Evolutionary conservation across 2,329 filamentous ascomycete genomes (phyloP), one percentile per base, ranked within the genome.

Genomic region (Akanthomyces lecanii): DNA sequence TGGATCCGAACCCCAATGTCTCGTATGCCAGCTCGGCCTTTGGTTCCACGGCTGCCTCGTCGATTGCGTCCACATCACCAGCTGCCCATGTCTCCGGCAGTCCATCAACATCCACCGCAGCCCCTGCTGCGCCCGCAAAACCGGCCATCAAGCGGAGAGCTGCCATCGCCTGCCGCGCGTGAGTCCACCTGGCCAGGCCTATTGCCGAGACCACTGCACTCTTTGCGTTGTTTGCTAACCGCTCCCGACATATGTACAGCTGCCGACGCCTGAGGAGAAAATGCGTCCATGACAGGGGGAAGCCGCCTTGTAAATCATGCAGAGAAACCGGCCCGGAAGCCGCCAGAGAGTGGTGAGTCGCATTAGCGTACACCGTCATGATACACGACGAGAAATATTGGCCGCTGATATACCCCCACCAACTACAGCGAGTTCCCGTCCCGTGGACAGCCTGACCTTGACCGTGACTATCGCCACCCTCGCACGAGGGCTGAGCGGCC

Each of bases 221-320:
- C 18, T 61, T 14, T 28, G 16, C 14, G 23, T 21, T 42, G 56
- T 25, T 7, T 36, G 42, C 55, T 58, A 48, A 58, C 33, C 33
- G 21, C 44, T 36, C 47, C 48, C 23, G 42, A 52, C 60, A 18
- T 44, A 38, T 62, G 18, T 59, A 23, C 36, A 82, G 81, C 75
- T 85, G 82, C 66, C 82, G 82, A 40, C 80, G 81, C 40, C 81
- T 84, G 76, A 79, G 82, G 64, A 83, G 80, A 70, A 85, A 84
- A 72, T 85, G 82, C 66, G 68, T 81, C 21, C 81, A 84, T 66
- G 79, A 82, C 10, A 80, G 77, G 57, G 76, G 73, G 4, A 71
- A 73, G 25, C 74, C 81, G 30, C 82, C 82, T 18, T 86, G 83
- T 66, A 79, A 81, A 63, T 75, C 80, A 5, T 86, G 83, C 65